A percentile compares a stretch with the other conserved stretches of the same genome.
phyloP scores from a whole-genome alignment of 2,329 filamentous ascomycete species.

The Colletotrichum tropicale region DNA sequence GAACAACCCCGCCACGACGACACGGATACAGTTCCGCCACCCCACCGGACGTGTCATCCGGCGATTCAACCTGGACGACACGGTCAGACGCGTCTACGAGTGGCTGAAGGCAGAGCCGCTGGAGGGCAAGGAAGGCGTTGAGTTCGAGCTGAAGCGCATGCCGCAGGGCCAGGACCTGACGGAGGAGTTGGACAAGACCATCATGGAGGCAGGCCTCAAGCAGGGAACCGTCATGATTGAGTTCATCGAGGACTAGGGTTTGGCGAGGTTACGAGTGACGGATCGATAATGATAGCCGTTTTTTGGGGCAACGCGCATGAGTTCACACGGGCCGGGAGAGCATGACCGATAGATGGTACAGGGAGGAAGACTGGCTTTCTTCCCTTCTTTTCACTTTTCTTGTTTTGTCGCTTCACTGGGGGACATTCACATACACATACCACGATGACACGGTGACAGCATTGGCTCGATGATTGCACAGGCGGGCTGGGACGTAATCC shows the following conservation, averaged over 20 bases:
- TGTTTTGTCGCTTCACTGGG: not conserved
- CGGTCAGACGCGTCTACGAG: slow-evolving; percentile 86
- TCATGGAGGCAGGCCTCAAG: slow-evolving; percentile 84
- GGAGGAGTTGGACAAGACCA: slow-evolving; percentile 72
- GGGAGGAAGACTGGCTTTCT: not conserved
- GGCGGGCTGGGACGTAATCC: not conserved
- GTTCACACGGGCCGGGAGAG: not conserved
- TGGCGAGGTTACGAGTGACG: not conserved
- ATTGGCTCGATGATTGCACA: not conserved
- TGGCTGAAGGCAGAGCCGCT: slow-evolving; percentile 92
- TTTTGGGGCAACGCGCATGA: not conserved
- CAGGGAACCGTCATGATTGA: slow-evolving; percentile 97
- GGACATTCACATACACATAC: not conserved
- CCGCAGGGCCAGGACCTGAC: slow-evolving; percentile 81
- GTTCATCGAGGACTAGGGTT: slow-evolving; percentile 66
- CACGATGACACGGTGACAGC: not conserved
- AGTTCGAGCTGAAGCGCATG: slow-evolving; percentile 89
- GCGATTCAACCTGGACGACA: slow-evolving; percentile 78
- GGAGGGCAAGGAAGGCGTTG: slow-evolving; percentile 76
- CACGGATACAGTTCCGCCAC: slow-evolving; percentile 91
- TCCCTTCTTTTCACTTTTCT: not conserved
- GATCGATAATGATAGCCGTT: not conserved
- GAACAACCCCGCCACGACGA: slow-evolving; percentile 72
- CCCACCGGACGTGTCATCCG: slow-evolving; percentile 84
- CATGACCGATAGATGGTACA: slow-evolving; percentile 2